A percentile compares a stretch with the other conserved stretches of the same genome.
Evolutionary conservation across 305 asterid genomes (phyloP).

Genomic region (Rubia balearica): DNA sequence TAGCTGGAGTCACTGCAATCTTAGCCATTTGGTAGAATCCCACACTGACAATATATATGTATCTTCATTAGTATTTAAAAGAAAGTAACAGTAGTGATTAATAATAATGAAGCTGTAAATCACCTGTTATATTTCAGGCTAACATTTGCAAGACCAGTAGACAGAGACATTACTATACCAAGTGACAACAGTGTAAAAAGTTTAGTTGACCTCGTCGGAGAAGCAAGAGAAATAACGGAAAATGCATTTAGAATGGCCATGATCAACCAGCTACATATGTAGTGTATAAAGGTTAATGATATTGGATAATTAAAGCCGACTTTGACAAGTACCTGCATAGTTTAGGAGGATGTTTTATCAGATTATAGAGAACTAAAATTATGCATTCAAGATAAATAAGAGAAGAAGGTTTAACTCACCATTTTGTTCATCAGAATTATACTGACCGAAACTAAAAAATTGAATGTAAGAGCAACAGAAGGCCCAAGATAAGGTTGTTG

Average conservation of each 20-base stretch:
- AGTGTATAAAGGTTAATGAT: slow-evolving; percentile 86
- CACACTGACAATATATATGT: slow-evolving; percentile 49
- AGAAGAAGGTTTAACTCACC: slow-evolving; percentile 39
- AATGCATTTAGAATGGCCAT: slow-evolving; percentile 75
- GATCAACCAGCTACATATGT: slow-evolving; percentile 77
- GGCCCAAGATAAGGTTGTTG: slow-evolving; percentile 73
- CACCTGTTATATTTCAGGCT: slow-evolving; percentile 96
- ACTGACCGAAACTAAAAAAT: slow-evolving; percentile 78
- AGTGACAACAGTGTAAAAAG: slow-evolving; percentile 69
- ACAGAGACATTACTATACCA: slow-evolving; percentile 96
- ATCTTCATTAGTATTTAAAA: slow-evolving; percentile 19
- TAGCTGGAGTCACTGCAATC: slow-evolving; percentile 96
- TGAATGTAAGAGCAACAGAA: slow-evolving; percentile 76
- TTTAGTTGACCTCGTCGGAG: slow-evolving; percentile 72
- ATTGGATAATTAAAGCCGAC: slow-evolving; percentile 90
- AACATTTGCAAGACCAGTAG: slow-evolving; percentile 98
- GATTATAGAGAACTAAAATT: slow-evolving; percentile 3
- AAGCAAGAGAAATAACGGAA: slow-evolving; percentile 69
- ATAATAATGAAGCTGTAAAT: slow-evolving; percentile 20
- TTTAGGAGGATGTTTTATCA: slow-evolving; percentile 12
- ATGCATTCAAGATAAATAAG: slow-evolving; percentile 7
- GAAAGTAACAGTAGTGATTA: slow-evolving; percentile 3
- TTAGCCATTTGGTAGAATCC: slow-evolving; percentile 99
- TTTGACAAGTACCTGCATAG: slow-evolving; percentile 75
- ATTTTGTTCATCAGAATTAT: slow-evolving; percentile 91